Percentiles rank a stretch among this genome's conserved stretches.
These are phyloP conservation scores for Penicillium pancosmium DNA, from an alignment of 495 filamentous ascomycete genomes.

Conservation along the genomic window DNA sequence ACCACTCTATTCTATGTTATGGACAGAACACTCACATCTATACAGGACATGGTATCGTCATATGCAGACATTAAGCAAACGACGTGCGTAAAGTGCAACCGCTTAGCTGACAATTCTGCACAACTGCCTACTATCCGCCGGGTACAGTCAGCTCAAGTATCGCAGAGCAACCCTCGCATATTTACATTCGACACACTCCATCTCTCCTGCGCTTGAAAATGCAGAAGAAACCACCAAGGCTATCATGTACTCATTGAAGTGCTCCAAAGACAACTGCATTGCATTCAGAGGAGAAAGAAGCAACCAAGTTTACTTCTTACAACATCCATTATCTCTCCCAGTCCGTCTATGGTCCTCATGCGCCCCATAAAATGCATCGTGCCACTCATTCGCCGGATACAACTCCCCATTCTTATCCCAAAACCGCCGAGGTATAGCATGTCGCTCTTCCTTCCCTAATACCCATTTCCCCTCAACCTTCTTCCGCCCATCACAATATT, in stretches of 20 bases:
- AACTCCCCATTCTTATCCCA: constrained; percentile 34
- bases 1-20: neutral
- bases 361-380: constrained; percentile 29
- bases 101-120: constrained; percentile 40
- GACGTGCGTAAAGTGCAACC: constrained; percentile 41
- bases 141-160: constrained; percentile 11
- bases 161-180: constrained; percentile 7
- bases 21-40: constrained; percentile 12
- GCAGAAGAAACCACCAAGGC: no score
- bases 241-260: no score
- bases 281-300: neutral
- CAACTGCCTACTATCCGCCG: constrained; percentile 42
- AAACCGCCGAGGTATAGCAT: constrained; percentile 29
- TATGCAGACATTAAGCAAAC: constrained; percentile 46
- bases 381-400: constrained; percentile 30
- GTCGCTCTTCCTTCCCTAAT: constrained; percentile 15
- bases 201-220: constrained; percentile 27
- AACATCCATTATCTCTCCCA: neutral
- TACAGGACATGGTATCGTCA: constrained; percentile 44
- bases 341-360: constrained; percentile 16
- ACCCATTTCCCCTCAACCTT: constrained; percentile 5
- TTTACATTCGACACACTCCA: constrained; percentile 30
- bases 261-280: neutral
- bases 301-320: neutral
- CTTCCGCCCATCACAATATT: constrained; percentile 26